Conservation (phyloP, 441 rosid species). For the Adansonia madagascariensis region DNA sequence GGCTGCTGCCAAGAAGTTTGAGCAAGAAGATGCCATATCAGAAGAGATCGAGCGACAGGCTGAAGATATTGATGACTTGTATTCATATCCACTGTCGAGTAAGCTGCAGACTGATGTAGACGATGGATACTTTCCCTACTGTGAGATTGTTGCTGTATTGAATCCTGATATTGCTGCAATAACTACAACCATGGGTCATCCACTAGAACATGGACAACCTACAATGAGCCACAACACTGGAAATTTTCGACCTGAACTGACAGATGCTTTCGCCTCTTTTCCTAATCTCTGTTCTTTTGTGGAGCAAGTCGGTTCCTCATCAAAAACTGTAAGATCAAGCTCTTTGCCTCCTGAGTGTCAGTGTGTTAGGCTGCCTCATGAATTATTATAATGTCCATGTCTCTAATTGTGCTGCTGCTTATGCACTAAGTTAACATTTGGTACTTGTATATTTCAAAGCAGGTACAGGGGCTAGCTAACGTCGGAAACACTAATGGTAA, state of each 20-base stretch:
- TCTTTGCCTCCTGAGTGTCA: slow-evolving; percentile 15
- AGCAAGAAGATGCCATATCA: slow-evolving; percentile 57
- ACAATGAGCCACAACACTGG: slow-evolving; percentile 30
- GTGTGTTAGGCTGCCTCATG: not conserved
- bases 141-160: slow-evolving; percentile 54
- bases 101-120: slow-evolving; percentile 38
- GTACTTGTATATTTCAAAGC: slow-evolving; percentile 26
- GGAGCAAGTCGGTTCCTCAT: slow-evolving; percentile 46
- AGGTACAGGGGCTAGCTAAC: slow-evolving; percentile 52
- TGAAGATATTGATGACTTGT: slow-evolving; percentile 55
- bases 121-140: slow-evolving; percentile 75
- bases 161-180: slow-evolving; percentile 32
- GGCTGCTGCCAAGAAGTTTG: slow-evolving; percentile 81
- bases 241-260: slow-evolving; percentile 33
- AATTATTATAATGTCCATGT: not conserved
- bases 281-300: slow-evolving; percentile 50
- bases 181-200: slow-evolving; percentile 31
- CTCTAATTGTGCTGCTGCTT: not conserved
- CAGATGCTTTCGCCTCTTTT: slow-evolving; percentile 44
- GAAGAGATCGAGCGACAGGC: slow-evolving; percentile 43
- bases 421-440: not conserved
- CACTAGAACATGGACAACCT: slow-evolving; percentile 31
- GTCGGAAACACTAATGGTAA: slow-evolving; percentile 42
- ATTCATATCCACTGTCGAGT: slow-evolving; percentile 51
- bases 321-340: slow-evolving; percentile 54